Conservation (phyloP, 306 rosid genomes). For the Medicago ruthenica region DNA sequence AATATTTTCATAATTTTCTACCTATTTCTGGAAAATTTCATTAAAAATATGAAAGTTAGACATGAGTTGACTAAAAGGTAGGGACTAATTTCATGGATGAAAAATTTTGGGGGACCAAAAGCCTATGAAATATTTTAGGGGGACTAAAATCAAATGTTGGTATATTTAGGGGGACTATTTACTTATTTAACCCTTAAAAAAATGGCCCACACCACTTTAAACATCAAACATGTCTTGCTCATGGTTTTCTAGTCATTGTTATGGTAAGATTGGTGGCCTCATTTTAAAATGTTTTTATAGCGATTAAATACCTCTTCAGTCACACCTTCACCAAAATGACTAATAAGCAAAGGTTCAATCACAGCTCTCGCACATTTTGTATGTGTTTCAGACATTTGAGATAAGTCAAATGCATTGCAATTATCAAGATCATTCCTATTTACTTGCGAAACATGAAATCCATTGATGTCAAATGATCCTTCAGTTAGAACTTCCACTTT, state of each 20-base stretch:
- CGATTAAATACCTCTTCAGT: not conserved
- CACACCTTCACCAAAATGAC: not conserved
- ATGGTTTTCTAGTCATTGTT: not conserved
- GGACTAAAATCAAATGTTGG: too few species aligned
- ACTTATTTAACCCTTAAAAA: too few species aligned
- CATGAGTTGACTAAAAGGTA: too few species aligned
- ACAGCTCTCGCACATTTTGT: not conserved
- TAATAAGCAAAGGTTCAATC: not conserved
- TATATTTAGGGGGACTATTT: too few species aligned
- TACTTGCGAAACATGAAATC: conserved; percentile 40
- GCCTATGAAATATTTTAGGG: too few species aligned
- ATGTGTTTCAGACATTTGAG: not conserved
- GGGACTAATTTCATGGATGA: too few species aligned
- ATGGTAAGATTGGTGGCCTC: not conserved
- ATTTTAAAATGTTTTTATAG: not conserved
- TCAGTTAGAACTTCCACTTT: conserved; percentile 46
- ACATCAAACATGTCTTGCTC: not conserved
- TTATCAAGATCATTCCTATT: conserved; percentile 35
- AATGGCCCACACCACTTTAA: too few species aligned
- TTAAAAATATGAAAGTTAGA: too few species aligned
- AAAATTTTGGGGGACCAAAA: too few species aligned
- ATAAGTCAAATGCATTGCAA: not conserved
- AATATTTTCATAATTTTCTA: too few species aligned
- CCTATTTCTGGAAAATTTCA: too few species aligned
- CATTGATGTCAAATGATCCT: conserved; percentile 47